Evolutionary conservation across 345 rosid genomes (phyloP).

Genomic region (Orychophragmus violaceus): DNA sequence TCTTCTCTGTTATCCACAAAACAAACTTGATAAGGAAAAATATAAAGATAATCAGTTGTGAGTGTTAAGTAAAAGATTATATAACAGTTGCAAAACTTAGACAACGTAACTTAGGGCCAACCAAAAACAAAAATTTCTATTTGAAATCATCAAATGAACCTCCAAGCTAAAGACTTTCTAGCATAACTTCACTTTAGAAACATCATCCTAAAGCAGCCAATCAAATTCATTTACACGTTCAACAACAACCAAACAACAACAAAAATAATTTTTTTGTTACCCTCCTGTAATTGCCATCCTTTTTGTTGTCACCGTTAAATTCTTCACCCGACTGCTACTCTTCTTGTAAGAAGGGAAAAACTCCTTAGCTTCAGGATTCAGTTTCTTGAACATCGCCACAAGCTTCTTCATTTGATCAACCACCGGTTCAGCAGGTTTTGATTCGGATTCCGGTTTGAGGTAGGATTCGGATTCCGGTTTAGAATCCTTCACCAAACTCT

Average conservation of each 20-base stretch:
- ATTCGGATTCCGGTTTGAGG: constrained; percentile 22
- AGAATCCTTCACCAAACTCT: constrained; percentile 25
- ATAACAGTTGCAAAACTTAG: neutral
- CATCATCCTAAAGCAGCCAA: neutral
- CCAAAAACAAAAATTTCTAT: neutral
- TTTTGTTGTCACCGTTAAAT: constrained; percentile 8
- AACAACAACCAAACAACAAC: neutral
- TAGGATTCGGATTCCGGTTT: constrained; percentile 25
- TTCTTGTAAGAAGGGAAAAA: constrained; percentile 49
- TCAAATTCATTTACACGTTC: neutral
- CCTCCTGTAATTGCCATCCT: constrained; percentile 18
- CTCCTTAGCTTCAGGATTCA: constrained; percentile 61
- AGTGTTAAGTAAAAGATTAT: neutral
- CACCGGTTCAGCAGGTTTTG: constrained; percentile 12
- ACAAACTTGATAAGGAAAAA: neutral
- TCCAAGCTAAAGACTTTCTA: neutral
- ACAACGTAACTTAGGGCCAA: neutral
- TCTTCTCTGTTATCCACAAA: constrained; percentile 44
- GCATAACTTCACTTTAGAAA: neutral
- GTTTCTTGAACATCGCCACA: constrained; percentile 53
- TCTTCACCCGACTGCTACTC: constrained; percentile 25
- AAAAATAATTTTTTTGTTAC: neutral
- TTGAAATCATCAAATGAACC: neutral
- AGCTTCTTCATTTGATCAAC: constrained; percentile 31
- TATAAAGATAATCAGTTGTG: neutral